Evolutionary conservation across 257 asterid genomes (phyloP).

Genomic region (Solanum clarkiae): DNA sequence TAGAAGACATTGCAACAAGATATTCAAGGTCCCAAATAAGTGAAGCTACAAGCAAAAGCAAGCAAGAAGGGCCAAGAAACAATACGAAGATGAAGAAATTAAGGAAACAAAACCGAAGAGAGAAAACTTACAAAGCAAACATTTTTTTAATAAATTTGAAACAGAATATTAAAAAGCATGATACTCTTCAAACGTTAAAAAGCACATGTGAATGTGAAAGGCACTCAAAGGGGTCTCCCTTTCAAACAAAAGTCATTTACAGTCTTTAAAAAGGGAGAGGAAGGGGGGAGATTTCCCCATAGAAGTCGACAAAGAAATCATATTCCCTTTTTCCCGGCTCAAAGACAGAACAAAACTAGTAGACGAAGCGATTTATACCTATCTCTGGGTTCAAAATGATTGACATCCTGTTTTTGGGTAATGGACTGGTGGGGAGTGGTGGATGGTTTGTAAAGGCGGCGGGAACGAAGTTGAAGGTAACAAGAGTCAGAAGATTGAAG

Average conservation of each 20-base stretch:
- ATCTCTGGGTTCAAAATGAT: slow-evolving; percentile 11
- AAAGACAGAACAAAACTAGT: background rate
- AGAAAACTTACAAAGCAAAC: background rate
- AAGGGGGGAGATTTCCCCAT: background rate
- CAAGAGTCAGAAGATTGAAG: slow-evolving; percentile 28
- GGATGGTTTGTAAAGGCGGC: slow-evolving; percentile 30
- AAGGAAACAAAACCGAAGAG: background rate
- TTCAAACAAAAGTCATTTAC: slow-evolving; percentile 3
- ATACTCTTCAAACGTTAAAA: background rate
- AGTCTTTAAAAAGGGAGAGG: background rate
- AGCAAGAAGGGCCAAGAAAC: background rate
- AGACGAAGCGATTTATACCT: slow-evolving; percentile 18
- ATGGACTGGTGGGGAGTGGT: slow-evolving; percentile 3
- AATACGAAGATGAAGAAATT: background rate
- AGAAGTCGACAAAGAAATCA: background rate
- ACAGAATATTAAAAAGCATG: background rate
- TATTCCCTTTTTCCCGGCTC: background rate
- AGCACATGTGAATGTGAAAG: slow-evolving; percentile 5
- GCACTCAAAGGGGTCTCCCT: slow-evolving; percentile 2
- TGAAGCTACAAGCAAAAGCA: background rate
- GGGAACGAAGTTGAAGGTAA: slow-evolving; percentile 61
- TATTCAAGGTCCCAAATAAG: background rate
- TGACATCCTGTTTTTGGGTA: background rate
- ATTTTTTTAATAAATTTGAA: background rate
- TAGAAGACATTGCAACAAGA: background rate